Percentiles rank a stretch among this genome's conserved stretches.
Evolutionary conservation across 805 yeast genomes (phyloP).

Genomic region (Starmerella floricola): DNA sequence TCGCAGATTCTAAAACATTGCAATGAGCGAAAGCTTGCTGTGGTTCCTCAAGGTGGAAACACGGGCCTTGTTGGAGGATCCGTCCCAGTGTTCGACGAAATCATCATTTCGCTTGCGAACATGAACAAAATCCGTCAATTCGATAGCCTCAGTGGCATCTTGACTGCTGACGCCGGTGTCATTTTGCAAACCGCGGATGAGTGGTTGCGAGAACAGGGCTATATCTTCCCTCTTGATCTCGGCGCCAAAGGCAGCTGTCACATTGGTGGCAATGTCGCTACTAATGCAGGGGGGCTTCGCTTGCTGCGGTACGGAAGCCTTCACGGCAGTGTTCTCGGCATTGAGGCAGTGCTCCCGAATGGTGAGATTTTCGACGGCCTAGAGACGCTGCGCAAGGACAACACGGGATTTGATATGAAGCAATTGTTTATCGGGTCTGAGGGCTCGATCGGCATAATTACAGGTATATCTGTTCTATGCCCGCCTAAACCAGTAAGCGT

Average conservation of each 20-base stretch:
- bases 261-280: slow-evolving; percentile 87
- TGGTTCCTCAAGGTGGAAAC: slow-evolving; percentile 95
- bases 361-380: slow-evolving; percentile 71
- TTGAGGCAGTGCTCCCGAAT: slow-evolving; percentile 80
- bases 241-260: slow-evolving; percentile 97
- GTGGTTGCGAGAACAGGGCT: slow-evolving; percentile 65
- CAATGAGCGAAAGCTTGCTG: slow-evolving; percentile 61
- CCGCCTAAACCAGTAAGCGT: slow-evolving; percentile 77
- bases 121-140: slow-evolving; percentile 71
- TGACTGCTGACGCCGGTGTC: slow-evolving; percentile 82
- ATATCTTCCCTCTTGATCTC: slow-evolving; percentile 81
- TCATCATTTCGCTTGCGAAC: slow-evolving; percentile 54
- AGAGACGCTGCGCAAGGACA: slow-evolving; percentile 80
- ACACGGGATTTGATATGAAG: slow-evolving; percentile 87
- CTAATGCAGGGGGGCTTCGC: slow-evolving; percentile 93
- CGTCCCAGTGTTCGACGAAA: slow-evolving; percentile 82
- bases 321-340: slow-evolving; percentile 80
- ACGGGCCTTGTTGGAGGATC: slow-evolving; percentile 94
- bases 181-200: slow-evolving; percentile 75
- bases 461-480: slow-evolving; percentile 79
- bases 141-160: slow-evolving; percentile 67
- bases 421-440: slow-evolving; percentile 88
- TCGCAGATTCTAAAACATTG: slow-evolving; percentile 67
- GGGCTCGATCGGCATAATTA: slow-evolving; percentile 80
- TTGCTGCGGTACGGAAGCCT: slow-evolving; percentile 78